Percentiles rank a stretch among this genome's conserved stretches.
Conservation (phyloP, 768 basidiomycete species). For the Boletus subparvulus region DNA sequence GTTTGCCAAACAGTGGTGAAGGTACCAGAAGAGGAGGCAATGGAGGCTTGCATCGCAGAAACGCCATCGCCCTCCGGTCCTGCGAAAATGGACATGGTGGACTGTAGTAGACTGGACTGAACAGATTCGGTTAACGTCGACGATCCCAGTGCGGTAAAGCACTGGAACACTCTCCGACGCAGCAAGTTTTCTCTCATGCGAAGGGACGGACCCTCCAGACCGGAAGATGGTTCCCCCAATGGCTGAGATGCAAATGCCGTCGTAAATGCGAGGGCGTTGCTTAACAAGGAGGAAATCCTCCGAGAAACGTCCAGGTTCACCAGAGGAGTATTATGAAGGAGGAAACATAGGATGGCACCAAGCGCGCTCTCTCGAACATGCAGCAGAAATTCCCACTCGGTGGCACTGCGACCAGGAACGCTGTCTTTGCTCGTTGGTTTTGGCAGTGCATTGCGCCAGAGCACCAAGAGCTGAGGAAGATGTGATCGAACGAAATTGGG, state of each 20-base stretch:
- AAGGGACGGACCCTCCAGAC: conserved; percentile 52
- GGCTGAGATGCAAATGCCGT: conserved; percentile 76
- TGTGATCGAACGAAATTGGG: conserved; percentile 93
- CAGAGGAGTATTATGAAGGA: conserved; percentile 75
- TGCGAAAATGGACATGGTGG: conserved; percentile 77
- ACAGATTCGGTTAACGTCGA: conserved; percentile 77
- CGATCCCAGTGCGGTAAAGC: conserved; percentile 80
- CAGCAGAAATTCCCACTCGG: conserved; percentile 90
- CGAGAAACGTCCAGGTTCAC: conserved; percentile 91
- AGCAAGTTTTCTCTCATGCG: conserved; percentile 81
- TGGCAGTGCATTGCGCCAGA: conserved; percentile 96
- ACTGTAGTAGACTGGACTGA: conserved; percentile 79
- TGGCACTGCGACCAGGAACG: conserved; percentile 58
- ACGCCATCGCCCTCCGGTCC: conserved; percentile 83
- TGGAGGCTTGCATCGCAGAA: conserved; percentile 87
- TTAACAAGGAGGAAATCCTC: conserved; percentile 80
- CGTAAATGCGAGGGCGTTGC: conserved; percentile 87
- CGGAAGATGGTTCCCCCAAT: conserved; percentile 57
- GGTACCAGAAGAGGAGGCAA: conserved; percentile 78
- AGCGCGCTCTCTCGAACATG: conserved; percentile 89
- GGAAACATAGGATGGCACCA: conserved; percentile 84
- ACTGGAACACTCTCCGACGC: conserved; percentile 83
- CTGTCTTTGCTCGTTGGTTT: conserved; percentile 90
- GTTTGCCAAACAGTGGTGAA: conserved; percentile 87
- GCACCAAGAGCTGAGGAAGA: conserved; percentile 87